These are phyloP conservation scores for Pseudocercospora vitis DNA, from an alignment of 2,329 filamentous ascomycete species.

Conservation along the genomic window DNA sequence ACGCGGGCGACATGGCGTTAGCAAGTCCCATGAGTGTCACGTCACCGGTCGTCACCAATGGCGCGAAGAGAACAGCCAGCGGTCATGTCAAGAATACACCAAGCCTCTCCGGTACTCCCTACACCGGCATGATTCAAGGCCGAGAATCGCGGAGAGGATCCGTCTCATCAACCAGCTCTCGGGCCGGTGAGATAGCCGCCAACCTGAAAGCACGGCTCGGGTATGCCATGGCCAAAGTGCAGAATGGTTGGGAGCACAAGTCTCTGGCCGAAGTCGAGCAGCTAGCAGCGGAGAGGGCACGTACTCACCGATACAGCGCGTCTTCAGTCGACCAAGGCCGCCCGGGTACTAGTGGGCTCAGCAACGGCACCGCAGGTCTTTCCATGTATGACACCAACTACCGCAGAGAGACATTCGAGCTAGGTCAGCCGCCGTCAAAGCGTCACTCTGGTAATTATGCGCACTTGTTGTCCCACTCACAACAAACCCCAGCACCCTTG, in stretches of 20 bases:
- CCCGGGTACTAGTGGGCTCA: constrained; percentile 32
- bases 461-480: constrained; percentile 18
- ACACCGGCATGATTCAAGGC: constrained; percentile 36
- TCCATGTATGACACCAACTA: constrained; percentile 33
- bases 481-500: constrained; percentile 6
- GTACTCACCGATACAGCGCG: constrained; percentile 31
- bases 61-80: constrained; percentile 74
- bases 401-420: constrained; percentile 17
- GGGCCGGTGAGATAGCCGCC: constrained; percentile 79
- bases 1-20: constrained; percentile 27
- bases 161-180: constrained; percentile 63
- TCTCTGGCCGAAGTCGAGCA: constrained; percentile 76
- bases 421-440: constrained; percentile 34
- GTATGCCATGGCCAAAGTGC: constrained; percentile 92
- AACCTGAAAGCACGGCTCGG: constrained; percentile 81
- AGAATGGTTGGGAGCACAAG: constrained; percentile 81
- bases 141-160: constrained; percentile 68
- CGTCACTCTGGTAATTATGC: constrained; percentile 35
- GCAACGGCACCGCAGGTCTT: constrained; percentile 30
- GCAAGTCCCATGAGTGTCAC: constrained; percentile 45
- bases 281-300: constrained; percentile 64
- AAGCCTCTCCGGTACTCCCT: constrained; percentile 36
- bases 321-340: constrained; percentile 30
- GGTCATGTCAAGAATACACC: constrained; percentile 67
- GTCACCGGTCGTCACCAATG: constrained; percentile 44